A percentile compares a stretch with the other conserved stretches of the same genome.
Evolutionary conservation across 352 stramenopile genomes (phyloP).

Genomic region (Phytopythium vexans): DNA sequence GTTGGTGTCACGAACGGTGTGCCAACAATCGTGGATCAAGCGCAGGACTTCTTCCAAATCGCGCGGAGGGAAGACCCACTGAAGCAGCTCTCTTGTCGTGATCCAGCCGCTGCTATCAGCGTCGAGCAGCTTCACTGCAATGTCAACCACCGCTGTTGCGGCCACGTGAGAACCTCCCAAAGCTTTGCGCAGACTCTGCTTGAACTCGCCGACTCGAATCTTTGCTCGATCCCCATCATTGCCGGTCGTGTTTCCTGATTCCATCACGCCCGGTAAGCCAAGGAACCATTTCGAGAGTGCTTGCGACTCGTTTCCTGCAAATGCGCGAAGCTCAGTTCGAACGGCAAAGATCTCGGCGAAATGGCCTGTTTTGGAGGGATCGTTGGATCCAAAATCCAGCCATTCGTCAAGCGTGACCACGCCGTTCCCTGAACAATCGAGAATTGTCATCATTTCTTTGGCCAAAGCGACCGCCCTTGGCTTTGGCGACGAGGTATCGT

Average conservation of each 20-base stretch:
- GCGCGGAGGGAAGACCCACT: constrained; percentile 51
- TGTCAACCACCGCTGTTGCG: neutral
- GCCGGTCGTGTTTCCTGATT: constrained; percentile 1
- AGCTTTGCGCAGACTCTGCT: constrained; percentile 35
- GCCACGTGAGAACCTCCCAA: constrained; percentile 2
- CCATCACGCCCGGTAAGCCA: constrained; percentile 30
- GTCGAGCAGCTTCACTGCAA: constrained; percentile 38
- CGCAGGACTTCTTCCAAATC: constrained; percentile 60
- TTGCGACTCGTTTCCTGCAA: constrained; percentile 8
- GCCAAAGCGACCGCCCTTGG: constrained; percentile 13
- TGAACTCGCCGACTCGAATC: constrained; percentile 56
- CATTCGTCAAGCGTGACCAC: constrained; percentile 57
- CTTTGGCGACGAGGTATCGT: neutral
- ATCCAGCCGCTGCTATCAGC: constrained; percentile 64
- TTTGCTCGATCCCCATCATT: constrained; percentile 23
- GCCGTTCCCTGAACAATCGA: constrained; percentile 55
- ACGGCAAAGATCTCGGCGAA: constrained; percentile 24
- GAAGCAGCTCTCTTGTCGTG: constrained; percentile 46
- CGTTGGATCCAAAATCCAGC: constrained; percentile 28
- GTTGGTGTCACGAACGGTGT: constrained; percentile 10
- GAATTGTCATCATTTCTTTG: constrained; percentile 27
- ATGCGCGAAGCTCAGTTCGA: constrained; percentile 10
- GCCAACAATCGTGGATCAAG: constrained; percentile 35
- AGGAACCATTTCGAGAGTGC: constrained; percentile 35
- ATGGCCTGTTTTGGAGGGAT: constrained; percentile 2